These are phyloP conservation scores for Metarhizium sp. DNA, from an alignment of 2,329 filamentous ascomycete genomes.

Conservation along the genomic window DNA sequence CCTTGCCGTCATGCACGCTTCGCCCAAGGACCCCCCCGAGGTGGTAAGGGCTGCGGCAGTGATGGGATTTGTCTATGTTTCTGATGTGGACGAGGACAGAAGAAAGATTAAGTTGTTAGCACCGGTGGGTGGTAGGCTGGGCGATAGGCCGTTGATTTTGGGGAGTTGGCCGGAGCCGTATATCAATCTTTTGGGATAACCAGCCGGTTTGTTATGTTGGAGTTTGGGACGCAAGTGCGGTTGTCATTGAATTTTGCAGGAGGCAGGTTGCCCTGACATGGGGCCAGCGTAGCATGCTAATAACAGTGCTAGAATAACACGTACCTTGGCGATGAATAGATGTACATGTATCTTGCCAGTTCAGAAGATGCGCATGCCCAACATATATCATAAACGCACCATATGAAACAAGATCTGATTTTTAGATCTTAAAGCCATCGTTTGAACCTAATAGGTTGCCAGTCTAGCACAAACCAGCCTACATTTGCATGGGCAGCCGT, in stretches of 20 bases:
- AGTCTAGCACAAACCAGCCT: too few relatives aligned
- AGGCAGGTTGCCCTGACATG: too few relatives aligned
- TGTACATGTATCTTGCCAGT: too few relatives aligned
- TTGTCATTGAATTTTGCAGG: not conserved
- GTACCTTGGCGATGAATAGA: too few relatives aligned
- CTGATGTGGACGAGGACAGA: conserved; percentile 80
- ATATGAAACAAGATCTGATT: too few relatives aligned
- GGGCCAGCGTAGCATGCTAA: too few relatives aligned
- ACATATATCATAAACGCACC: too few relatives aligned
- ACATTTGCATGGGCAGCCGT: too few relatives aligned
- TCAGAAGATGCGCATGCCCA: too few relatives aligned
- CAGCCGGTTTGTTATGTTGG: not conserved
- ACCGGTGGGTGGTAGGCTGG: conserved; percentile 74
- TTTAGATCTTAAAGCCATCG: too few relatives aligned
- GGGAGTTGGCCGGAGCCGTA: conserved; percentile 81
- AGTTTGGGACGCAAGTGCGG: not conserved
- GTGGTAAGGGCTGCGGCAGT: conserved; percentile 72
- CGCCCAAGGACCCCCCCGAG: conserved; percentile 57
- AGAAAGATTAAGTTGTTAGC: conserved; percentile 72
- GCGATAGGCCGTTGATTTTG: conserved; percentile 71
- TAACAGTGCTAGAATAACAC: too few relatives aligned
- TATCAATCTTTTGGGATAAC: conserved; percentile 59
- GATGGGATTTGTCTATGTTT: conserved; percentile 88
- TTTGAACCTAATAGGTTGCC: too few relatives aligned
- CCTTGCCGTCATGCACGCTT: conserved; percentile 75